Conservation (phyloP, 257 asterid species). For the Cynanchum wilfordii region DNA sequence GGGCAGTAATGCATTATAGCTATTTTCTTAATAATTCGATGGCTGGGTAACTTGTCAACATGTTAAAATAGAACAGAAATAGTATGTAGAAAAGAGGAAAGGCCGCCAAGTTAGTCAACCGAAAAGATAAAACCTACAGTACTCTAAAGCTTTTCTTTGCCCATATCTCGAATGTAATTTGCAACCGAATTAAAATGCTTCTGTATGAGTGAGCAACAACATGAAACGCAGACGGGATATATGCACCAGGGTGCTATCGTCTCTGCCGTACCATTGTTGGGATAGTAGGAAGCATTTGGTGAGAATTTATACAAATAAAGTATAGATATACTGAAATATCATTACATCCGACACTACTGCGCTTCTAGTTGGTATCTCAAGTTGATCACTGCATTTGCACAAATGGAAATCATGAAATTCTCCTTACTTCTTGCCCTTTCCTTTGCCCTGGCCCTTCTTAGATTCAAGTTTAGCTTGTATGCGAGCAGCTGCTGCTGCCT, state of each 20-base stretch:
- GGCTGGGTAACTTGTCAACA: no score
- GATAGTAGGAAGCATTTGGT: neutral
- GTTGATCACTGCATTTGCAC: neutral
- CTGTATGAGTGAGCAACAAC: neutral
- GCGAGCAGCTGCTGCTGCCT: slow-evolving; percentile 95
- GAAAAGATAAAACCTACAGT: no score
- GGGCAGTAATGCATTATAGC: neutral
- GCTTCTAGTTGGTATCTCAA: slow-evolving; percentile 1
- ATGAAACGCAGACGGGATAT: neutral
- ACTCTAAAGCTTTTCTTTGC: no score
- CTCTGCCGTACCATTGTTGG: neutral
- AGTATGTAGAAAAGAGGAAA: no score
- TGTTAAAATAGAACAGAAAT: no score
- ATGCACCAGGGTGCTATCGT: no score
- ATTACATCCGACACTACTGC: neutral
- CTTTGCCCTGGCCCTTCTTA: slow-evolving; percentile 81
- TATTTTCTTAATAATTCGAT: no score
- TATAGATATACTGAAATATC: neutral
- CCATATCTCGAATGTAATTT: no score
- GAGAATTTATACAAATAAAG: neutral
- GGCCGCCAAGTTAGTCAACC: no score
- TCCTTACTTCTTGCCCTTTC: slow-evolving; percentile 76
- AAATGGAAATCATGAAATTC: neutral
- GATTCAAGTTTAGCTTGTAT: slow-evolving; percentile 92
- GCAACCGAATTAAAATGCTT: no score